Conservation (phyloP, 1,284 basidiomycete species). For the Ganoderma boninense region DNA sequence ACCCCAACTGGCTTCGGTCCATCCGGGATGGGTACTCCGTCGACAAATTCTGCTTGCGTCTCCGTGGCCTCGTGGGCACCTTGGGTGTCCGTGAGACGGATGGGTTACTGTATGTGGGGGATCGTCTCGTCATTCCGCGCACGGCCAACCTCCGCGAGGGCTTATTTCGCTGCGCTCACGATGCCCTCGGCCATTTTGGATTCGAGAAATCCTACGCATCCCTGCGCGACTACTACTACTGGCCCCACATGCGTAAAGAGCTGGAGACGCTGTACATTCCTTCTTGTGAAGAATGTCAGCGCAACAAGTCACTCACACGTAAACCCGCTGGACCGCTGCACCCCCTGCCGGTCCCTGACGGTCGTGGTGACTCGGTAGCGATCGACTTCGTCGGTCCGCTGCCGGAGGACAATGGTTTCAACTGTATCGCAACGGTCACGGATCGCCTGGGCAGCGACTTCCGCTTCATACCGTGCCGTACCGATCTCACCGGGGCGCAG, state of each 20-base stretch:
- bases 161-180: conserved; percentile 40
- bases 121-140: conserved; percentile 36
- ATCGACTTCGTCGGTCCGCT: conserved; percentile 56
- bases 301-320: conserved; percentile 30
- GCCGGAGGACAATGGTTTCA: conserved; percentile 44
- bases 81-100: conserved; percentile 22
- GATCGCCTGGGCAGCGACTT: conserved; percentile 46
- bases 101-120: conserved; percentile 42
- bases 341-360: conserved; percentile 35
- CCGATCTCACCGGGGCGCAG: conserved; percentile 42
- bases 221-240: conserved; percentile 45
- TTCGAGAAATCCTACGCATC: conserved; percentile 44
- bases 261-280: conserved; percentile 38
- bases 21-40: neutral
- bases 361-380: conserved; percentile 40
- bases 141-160: conserved; percentile 27
- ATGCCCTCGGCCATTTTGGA: conserved; percentile 48
- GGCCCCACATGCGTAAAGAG: conserved; percentile 49
- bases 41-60: neutral
- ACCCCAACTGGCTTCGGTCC: neutral
- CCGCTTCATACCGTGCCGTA: conserved; percentile 43
- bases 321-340: conserved; percentile 33
- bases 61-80: neutral
- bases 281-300: conserved; percentile 30
- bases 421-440: conserved; percentile 49